A percentile compares a stretch with the other conserved stretches of the same genome.
These are phyloP conservation scores for Cyclotella choctawhatcheeana DNA, from an alignment of 108 stramenopile genomes.

Conservation along the genomic window DNA sequence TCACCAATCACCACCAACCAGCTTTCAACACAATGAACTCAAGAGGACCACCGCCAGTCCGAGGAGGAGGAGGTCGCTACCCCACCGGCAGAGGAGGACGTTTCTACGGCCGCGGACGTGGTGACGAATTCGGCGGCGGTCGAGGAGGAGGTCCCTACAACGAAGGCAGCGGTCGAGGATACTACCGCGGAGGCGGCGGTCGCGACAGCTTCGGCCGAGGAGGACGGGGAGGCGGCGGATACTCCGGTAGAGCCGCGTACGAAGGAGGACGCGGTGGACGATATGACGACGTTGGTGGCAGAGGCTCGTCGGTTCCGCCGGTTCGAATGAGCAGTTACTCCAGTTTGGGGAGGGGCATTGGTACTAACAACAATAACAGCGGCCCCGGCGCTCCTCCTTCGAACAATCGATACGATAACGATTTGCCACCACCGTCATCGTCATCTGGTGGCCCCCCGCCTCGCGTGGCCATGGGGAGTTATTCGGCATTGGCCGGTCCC, in stretches of 20 bases:
- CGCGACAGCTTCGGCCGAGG: not conserved
- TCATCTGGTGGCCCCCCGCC: not conserved
- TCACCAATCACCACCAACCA: not conserved
- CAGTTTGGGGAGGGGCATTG: constrained; percentile 24
- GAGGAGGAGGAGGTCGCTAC: not conserved
- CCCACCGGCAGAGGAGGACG: not conserved
- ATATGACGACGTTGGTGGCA: constrained; percentile 1
- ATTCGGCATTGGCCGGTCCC: constrained; percentile 1
- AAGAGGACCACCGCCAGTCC: not conserved
- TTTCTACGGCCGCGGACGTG: not conserved
- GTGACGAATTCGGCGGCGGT: not conserved
- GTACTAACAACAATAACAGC: too few species aligned
- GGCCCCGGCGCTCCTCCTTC: not conserved
- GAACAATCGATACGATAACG: not conserved
- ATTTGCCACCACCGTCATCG: too few species aligned
- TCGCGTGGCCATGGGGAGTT: not conserved
- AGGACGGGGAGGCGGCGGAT: constrained; percentile 1
- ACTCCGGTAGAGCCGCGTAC: not conserved
- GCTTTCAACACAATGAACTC: not conserved
- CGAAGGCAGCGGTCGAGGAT: not conserved
- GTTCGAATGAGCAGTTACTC: constrained; percentile 23
- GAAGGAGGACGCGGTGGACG: constrained; percentile 2
- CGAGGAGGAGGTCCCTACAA: not conserved
- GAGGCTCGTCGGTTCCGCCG: not conserved
- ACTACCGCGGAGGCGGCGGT: constrained; percentile 17